A percentile compares a stretch with the other conserved stretches of the same genome.
Evolutionary conservation across 1,284 basidiomycete genomes (phyloP).

Genomic region (Pseudozyma sp.): DNA sequence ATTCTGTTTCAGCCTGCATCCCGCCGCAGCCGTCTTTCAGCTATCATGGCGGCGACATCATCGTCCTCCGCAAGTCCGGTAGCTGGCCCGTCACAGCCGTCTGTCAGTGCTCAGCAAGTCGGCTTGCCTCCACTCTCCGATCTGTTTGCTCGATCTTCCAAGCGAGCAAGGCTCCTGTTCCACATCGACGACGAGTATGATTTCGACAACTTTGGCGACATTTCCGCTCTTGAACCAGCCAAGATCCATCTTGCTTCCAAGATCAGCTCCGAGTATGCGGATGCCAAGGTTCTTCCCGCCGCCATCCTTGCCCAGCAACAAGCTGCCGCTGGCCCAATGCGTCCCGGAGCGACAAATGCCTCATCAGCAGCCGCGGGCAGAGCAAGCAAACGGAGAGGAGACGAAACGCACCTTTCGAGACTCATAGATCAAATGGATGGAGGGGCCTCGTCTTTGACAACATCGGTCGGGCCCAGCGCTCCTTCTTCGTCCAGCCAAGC

Average conservation of each 20-base stretch:
- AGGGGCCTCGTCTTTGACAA: conserved; percentile 11
- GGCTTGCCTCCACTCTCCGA: conserved; percentile 44
- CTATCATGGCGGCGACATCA: conserved; percentile 19
- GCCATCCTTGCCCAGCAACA: conserved; percentile 86
- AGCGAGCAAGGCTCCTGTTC: conserved; percentile 42
- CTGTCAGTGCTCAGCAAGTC: conserved; percentile 10
- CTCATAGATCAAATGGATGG: conserved; percentile 48
- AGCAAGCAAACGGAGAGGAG: conserved; percentile 23
- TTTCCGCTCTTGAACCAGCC: conserved; percentile 20
- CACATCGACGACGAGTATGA: conserved; percentile 42
- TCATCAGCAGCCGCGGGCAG: conserved; percentile 8
- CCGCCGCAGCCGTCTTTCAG: neutral
- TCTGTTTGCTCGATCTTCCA: conserved; percentile 43
- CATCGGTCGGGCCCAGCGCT: conserved; percentile 13
- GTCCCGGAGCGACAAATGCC: conserved; percentile 26
- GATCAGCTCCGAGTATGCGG: conserved; percentile 84
- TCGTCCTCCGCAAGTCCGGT: conserved; percentile 16
- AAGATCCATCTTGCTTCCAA: conserved; percentile 75
- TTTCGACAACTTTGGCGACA: conserved; percentile 46
- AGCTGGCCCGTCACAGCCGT: conserved; percentile 24
- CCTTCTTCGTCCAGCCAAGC: conserved; percentile 38
- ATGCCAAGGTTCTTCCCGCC: conserved; percentile 85
- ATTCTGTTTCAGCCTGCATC: neutral
- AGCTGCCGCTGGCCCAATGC: conserved; percentile 75
- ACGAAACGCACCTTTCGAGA: conserved; percentile 24